Conservation (phyloP, 2,329 filamentous ascomycete species). For the Chrysoporthe deuterocubensis region DNA sequence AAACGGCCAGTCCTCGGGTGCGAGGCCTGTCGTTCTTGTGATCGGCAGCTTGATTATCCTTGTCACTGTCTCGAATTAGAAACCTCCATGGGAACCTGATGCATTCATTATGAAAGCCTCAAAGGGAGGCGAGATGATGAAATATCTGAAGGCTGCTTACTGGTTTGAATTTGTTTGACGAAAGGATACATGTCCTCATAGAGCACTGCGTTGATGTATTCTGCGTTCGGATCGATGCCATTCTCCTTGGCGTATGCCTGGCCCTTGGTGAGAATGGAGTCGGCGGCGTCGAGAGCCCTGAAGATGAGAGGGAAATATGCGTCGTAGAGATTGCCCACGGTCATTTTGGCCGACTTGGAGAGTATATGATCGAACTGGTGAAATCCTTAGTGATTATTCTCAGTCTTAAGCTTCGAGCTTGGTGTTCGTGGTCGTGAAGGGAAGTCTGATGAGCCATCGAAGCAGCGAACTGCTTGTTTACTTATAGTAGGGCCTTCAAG, state of each 20-base stretch:
- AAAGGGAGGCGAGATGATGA: neutral
- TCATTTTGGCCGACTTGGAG: slow-evolving; percentile 32
- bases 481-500: neutral
- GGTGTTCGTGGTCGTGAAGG: neutral
- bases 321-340: slow-evolving; percentile 38
- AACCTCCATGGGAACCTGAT: neutral
- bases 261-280: slow-evolving; percentile 39
- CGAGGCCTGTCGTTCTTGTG: slow-evolving; percentile 32
- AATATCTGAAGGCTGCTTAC: neutral
- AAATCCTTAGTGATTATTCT: too few relatives aligned
- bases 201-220: slow-evolving; percentile 35
- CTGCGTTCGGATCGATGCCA: slow-evolving; percentile 31
- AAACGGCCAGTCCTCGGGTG: slow-evolving; percentile 34
- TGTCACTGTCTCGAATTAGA: slow-evolving; percentile 28
- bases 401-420: neutral
- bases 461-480: neutral
- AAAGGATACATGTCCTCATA: slow-evolving; percentile 43
- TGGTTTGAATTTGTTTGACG: slow-evolving; percentile 40
- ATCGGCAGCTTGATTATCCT: slow-evolving; percentile 37
- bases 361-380: neutral
- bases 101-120: too few relatives aligned
- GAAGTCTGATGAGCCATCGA: neutral
- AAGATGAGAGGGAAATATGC: slow-evolving; percentile 34
- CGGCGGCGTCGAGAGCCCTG: slow-evolving; percentile 34
- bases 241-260: slow-evolving; percentile 36